Base-by-base conservation (phyloP, 2,329 filamentous ascomycete species). In the Neobulgaria alba region DNA sequence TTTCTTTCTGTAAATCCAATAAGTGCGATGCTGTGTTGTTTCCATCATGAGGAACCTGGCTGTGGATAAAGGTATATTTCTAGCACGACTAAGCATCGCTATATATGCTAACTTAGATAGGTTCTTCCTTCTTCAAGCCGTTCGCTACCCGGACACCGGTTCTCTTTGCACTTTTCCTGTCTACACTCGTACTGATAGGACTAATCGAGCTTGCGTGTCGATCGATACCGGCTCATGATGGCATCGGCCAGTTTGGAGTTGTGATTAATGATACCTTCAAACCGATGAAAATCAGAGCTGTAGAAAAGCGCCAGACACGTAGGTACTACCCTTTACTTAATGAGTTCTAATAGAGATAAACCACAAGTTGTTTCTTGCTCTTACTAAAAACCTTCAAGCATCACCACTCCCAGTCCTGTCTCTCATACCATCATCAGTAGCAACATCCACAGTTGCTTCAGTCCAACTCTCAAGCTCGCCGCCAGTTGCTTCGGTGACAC, bases 151-250 rank as follows among this genome's bases (percentile, higher is more conserved):
- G 47, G 34, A 42, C 41, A 23, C 42, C 44, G 3, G 37, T 47
- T 26, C 30, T 49, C 3, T 8, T 42, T 4, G 20, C 44, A 15
- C 35, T 49, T 10, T 33, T 51, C 7, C 8, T 36, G n/a, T 14
- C 41, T 12, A 51, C 43, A 3, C 30, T 52, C 10, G 12, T 47
- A 23, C 47, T 61, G 10, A 46, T 62, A 12, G 51, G 30, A 0
- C 18, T 61, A 9, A 51, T 52, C 19, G 57, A 57, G 41, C 23
- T 58, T 17, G 52, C 55, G 1, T 48, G 56, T 33, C 56, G 51
- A 18, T 43, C 52, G 31, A 49, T 62, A 4, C 60, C 60, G 12
- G 39, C 55, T 5, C 48, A 51, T 39, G 21, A 17, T 31, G 48
- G 43, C 1, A 18, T 42, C 19, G 46, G 43, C 15, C 38, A 29